Percentiles rank a stretch among this genome's conserved stretches.
phyloP scores from a whole-genome alignment of 2,329 filamentous ascomycete genomes.

The Didymellaceae sp. region DNA sequence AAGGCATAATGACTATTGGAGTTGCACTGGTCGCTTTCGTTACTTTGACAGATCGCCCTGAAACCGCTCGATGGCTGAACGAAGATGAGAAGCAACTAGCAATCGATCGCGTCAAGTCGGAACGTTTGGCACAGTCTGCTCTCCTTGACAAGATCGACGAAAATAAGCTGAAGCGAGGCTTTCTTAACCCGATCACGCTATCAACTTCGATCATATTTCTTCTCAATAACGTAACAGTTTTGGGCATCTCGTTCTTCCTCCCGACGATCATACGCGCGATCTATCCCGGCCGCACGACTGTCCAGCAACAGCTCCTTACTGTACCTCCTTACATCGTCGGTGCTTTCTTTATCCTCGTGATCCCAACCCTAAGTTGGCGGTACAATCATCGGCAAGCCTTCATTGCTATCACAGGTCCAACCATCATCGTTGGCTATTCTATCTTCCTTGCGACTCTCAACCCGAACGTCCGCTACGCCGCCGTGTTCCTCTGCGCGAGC shows the following conservation, averaged over 20 bases:
- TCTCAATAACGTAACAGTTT: constrained; percentile 70
- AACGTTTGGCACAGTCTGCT: constrained; percentile 64
- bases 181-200: constrained; percentile 66
- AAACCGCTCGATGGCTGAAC: constrained; percentile 68
- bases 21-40: constrained; percentile 64
- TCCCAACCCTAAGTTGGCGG: constrained; percentile 65
- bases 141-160: constrained; percentile 67
- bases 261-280: constrained; percentile 72
- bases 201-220: constrained; percentile 63
- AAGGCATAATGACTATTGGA: constrained; percentile 66
- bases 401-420: constrained; percentile 62
- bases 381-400: constrained; percentile 64
- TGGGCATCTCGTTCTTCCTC: constrained; percentile 70
- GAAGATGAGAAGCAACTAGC: constrained; percentile 68
- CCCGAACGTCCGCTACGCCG: constrained; percentile 64
- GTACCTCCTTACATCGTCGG: constrained; percentile 72
- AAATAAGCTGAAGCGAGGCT: constrained; percentile 64
- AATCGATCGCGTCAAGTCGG: constrained; percentile 68
- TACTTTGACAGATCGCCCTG: constrained; percentile 70
- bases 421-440: constrained; percentile 70
- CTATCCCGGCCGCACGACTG: constrained; percentile 61
- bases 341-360: constrained; percentile 65
- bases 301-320: constrained; percentile 70
- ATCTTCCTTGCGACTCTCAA: constrained; percentile 66
- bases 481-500: constrained; percentile 69